Evolutionary conservation across 2,329 filamentous ascomycete genomes (phyloP), one percentile per base, ranked within the genome.

Genomic region (Pyrenophora seminiperda): DNA sequence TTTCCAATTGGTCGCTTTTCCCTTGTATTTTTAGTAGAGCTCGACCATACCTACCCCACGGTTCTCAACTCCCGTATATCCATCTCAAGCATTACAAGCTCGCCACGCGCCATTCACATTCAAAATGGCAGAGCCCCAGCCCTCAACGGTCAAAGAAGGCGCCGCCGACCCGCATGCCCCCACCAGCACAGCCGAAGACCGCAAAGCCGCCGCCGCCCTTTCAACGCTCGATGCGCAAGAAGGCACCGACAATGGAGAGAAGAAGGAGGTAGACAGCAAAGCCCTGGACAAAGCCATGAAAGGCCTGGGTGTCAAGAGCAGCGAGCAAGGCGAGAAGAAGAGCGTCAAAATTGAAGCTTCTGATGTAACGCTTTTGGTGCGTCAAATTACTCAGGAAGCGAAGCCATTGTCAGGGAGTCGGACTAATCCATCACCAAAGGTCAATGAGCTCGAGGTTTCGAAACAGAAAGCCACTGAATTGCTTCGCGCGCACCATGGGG

Each of bases 401-500:
- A n/a, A 22, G 15, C 18, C 3, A 30, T 37, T 3, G 19, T 3
- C 13, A 17, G 19, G 31, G 30, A n/a, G 1, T n/a, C 45, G 2
- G 7, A 32, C 55, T 58, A 15, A 62, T 13, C 7, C 4, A 14
- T 31, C 27, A 10, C 32, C 30, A 36, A 3, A 68, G 67, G 78
- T 88, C 10, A 84, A 89, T 39, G 82, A 92, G 69, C 79, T 92
- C 24, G 89, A 93, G 54, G 68, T 93, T 29, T 75, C 82, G 1
- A 91, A 90, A 72, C 62, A 76, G 2, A 90, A 86, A 71, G 90
- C 88, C 1, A 91, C 86, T 1, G 89, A 93, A 53, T 72, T 93
- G 41, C 78, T 94, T 4, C 87, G 85, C 70, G 77, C 81, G 4
- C 79, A 91, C 63, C 87, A 91, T 41, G 90, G 89, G 2, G 81